phyloP scores from a whole-genome alignment of 2,329 filamentous ascomycete species.

The Teratosphaeria gauchensis region DNA sequence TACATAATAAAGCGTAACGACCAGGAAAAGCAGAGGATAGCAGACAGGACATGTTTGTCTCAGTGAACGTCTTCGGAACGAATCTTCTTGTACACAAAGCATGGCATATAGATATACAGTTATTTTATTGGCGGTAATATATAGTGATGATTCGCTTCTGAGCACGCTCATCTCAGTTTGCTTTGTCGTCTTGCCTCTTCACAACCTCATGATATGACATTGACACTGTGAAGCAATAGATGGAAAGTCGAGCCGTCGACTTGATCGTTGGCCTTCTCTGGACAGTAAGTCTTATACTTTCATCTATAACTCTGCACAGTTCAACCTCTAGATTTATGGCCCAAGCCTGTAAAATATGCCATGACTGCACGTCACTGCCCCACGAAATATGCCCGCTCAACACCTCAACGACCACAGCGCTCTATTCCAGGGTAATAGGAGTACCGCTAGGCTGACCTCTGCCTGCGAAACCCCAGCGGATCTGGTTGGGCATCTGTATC shows the following conservation, averaged over 20 bases:
- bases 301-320: too few relatives aligned
- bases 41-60: background rate
- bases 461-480: conserved; percentile 48
- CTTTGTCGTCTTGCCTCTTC: background rate
- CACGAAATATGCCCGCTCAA: background rate
- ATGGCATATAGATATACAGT: background rate
- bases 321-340: too few relatives aligned
- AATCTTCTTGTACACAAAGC: background rate
- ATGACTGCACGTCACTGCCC: too few relatives aligned
- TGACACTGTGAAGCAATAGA: background rate
- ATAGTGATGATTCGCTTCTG: background rate
- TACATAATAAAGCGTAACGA: background rate
- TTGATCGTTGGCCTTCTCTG: too few relatives aligned
- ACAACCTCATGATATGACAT: background rate
- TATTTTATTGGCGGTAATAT: background rate
- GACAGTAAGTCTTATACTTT: too few relatives aligned
- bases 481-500: conserved; percentile 64
- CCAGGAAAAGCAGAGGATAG: background rate
- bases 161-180: background rate
- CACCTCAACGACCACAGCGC: background rate
- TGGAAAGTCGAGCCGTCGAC: too few relatives aligned
- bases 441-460: conserved; percentile 28
- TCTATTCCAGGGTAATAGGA: conserved; percentile 6
- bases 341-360: too few relatives aligned
- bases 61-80: background rate